Percentiles rank a stretch among this genome's conserved stretches.
Conservation (phyloP, 768 basidiomycete species). For the Mrakia blollopis region DNA sequence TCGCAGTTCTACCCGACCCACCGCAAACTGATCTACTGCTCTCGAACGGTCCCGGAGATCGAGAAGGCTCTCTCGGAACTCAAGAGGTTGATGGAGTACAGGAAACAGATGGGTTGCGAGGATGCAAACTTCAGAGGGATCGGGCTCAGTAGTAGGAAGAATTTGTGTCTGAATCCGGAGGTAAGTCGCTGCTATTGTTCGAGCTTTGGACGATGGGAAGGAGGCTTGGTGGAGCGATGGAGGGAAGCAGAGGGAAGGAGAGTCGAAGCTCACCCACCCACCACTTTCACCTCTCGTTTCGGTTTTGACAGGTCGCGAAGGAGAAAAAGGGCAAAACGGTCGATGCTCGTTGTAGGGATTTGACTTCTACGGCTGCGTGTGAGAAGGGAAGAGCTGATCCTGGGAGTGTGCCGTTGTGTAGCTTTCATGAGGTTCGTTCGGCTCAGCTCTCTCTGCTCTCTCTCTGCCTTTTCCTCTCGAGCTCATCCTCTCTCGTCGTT, state of each 20-base stretch:
- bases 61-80: slow-evolving; percentile 95
- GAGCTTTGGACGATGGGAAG: no score
- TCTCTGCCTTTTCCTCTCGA: background rate
- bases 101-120: slow-evolving; percentile 59
- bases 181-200: slow-evolving; percentile 48
- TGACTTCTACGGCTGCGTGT: slow-evolving; percentile 77
- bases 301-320: slow-evolving; percentile 65
- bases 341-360: slow-evolving; percentile 91
- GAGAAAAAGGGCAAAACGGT: slow-evolving; percentile 99
- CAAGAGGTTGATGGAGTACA: slow-evolving; percentile 87
- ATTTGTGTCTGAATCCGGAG: slow-evolving; percentile 90
- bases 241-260: background rate
- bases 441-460: background rate
- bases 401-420: slow-evolving; percentile 83
- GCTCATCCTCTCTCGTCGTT: slow-evolving; percentile 10
- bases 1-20: slow-evolving; percentile 80
- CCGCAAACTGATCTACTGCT: slow-evolving; percentile 95
- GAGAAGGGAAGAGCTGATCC: slow-evolving; percentile 81
- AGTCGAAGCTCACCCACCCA: background rate
- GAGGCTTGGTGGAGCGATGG: no score
- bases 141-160: slow-evolving; percentile 91
- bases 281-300: background rate
- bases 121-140: slow-evolving; percentile 80
- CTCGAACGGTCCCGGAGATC: slow-evolving; percentile 98
- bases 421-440: slow-evolving; percentile 81